Base-by-base conservation (phyloP, 306 rosid species). In the Lathyrus sativus region DNA sequence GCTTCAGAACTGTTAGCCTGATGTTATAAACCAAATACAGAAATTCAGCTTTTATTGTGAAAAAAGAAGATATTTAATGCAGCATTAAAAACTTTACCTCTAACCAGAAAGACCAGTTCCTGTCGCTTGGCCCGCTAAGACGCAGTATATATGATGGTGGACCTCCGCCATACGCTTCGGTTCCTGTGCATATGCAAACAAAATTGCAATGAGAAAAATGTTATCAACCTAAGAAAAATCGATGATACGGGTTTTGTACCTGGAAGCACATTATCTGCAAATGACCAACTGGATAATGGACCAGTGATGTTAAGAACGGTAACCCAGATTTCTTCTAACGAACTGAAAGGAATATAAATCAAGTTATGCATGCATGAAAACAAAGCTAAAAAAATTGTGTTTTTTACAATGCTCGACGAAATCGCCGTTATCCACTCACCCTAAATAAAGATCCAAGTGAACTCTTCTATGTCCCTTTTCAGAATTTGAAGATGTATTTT, bases 241-340 rank as follows among this genome's bases (percentile, higher is more conserved):
- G 19, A 54, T 11, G 74, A 62, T 57, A 28, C 9, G 22, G 11
- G 54, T 83, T 62, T 65, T 45, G 45, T 74, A 89, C 98, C 98
- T 80, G 96, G 87, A 74, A 92, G 86, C 69, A 49, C 62, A 42
- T 85, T 82, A 61, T 90, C 96, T 49, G 97, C 96, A 81, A 93
- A 90, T 71, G 99, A 93, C 99, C 99, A 93, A 77, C 81, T 79
- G n/a, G 96, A 88, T 87, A 93, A 83, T 61, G 97, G 99, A 69
- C 99, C 99, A 6, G 99, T 93, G 71, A 93, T 85, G 73, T 93
- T 93, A 48, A 93, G 85, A 78, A 87, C 97, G 1, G 97, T 65
- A 74, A 86, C 97, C 99, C 99, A 90, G 48, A 93, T 77, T 85
- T 93, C 99, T 84, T 88, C 82, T 37, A 90, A 73, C 71, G 99